These are phyloP conservation scores for Lasiosphaeris hirsuta DNA, from an alignment of 495 filamentous ascomycete species.

Conservation along the genomic window DNA sequence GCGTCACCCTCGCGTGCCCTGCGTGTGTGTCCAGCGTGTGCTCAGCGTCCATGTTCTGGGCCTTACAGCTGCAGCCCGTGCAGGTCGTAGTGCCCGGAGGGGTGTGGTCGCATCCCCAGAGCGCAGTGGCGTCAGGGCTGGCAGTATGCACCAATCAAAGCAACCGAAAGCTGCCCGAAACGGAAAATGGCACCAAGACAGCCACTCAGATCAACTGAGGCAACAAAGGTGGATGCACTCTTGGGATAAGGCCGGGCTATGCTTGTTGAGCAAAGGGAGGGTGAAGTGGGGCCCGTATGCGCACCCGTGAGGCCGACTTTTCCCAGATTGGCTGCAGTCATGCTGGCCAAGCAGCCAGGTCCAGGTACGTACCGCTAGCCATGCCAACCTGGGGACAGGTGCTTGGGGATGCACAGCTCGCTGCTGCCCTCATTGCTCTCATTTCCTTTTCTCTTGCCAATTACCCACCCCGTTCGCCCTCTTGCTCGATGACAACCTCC, in stretches of 20 bases:
- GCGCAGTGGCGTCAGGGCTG: not conserved
- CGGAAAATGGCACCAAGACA: conserved; percentile 3
- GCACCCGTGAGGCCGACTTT: conserved; percentile 5
- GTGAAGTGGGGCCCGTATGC: conserved; percentile 1
- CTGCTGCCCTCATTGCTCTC: conserved; percentile 14
- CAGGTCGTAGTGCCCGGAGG: not conserved
- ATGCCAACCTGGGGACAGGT: not conserved
- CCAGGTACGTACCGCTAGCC: not conserved
- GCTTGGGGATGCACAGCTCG: conserved; percentile 4
- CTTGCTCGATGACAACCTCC: not conserved
- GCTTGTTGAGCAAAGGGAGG: not conserved
- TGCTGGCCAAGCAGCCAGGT: no score
- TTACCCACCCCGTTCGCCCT: conserved; percentile 7
- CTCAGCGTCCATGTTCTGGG: not conserved
- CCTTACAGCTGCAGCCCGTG: not conserved
- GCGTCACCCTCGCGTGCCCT: not conserved
- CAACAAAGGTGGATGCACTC: not conserved
- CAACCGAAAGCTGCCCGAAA: not conserved
- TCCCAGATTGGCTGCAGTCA: conserved; percentile 7
- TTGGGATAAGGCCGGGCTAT: not conserved
- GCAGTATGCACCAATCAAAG: not conserved
- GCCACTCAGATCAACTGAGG: not conserved
- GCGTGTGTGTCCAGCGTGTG: not conserved
- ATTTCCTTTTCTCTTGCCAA: conserved; percentile 11
- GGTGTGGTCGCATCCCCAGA: conserved; percentile 10